Evolutionary conservation across 495 filamentous ascomycete species (phyloP), one percentile per base, ranked within the genome.

Genomic region (Neurospora sp.): DNA sequence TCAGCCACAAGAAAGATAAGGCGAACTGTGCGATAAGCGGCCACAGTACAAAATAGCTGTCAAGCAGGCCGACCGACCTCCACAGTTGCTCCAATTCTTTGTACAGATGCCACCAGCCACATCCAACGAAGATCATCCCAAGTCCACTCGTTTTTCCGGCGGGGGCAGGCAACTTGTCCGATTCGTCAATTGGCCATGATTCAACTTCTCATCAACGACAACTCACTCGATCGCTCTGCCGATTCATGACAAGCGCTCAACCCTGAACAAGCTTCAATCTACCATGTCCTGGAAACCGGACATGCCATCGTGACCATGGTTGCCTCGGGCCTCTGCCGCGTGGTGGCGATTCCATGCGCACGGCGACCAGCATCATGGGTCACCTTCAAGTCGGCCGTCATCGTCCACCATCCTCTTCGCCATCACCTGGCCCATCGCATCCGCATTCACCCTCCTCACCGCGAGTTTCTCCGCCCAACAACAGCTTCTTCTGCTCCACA

Each of bases 31-130:
- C 54, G 27, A 62, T 35, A 35, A 35, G 54, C 54, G 0, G 5
- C 54, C 2, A 4, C 0, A 0, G 12, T 35, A 62, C 54, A 62
- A 0, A 35, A 35, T 62, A 35, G 0, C 1, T 6, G 0, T 0
- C 20, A 54, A 6, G 20, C 11, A 3, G 1, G 48, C 11, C 20
- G 5, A 14, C 10, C 5, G 5, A 54, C 2, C 1, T 27, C 48
- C 5, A 10, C 48, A 12, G 4, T 54, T 14, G 11, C 20, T 14
- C 3, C 1, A 27, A 12, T 54, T 54, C 20, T 12, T 23, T 54
- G 48, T 54, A 54, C 20, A 54, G 11, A 12, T 12, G 46, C 46
- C 54, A 62, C 54, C 6, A 62, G 54, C 27, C 54, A 62, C 54
- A 35, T 27, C 46, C 11, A 27, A 54, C 10, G 20, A 10, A 10